These are phyloP conservation scores for Aspergillus ostianus DNA, from an alignment of 495 filamentous ascomycete genomes.

Conservation along the genomic window DNA sequence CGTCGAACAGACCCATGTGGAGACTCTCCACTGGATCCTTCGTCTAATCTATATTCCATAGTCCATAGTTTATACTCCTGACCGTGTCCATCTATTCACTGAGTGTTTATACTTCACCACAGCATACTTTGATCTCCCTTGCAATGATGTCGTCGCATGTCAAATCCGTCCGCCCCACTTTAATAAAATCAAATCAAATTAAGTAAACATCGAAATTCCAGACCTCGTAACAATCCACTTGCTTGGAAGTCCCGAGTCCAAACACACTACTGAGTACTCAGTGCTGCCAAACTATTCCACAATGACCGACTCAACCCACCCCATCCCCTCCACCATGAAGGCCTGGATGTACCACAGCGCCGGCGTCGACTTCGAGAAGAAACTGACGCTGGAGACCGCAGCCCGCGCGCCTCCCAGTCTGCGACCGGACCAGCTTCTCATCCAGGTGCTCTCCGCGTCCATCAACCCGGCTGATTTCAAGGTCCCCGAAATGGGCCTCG, in stretches of 20 bases:
- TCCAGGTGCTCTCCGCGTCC: conserved; percentile 52
- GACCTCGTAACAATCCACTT: too few species aligned
- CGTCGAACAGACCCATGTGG: too few species aligned
- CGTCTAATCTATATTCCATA: too few species aligned
- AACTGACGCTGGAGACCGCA: conserved; percentile 47
- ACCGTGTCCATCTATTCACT: too few species aligned
- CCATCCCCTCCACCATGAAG: conserved; percentile 49
- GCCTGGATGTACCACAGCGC: conserved; percentile 60
- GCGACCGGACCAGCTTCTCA: conserved; percentile 47
- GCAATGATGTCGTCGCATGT: too few species aligned
- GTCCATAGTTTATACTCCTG: too few species aligned
- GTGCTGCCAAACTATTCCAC: neutral
- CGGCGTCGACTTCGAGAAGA: conserved; percentile 53
- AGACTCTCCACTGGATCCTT: too few species aligned
- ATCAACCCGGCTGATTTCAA: conserved; percentile 77
- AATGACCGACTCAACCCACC: conserved; percentile 10
- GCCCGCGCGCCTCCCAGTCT: conserved; percentile 42
- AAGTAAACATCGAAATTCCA: too few species aligned
- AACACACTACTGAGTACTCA: neutral
- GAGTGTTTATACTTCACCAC: too few species aligned
- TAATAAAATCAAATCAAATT: too few species aligned
- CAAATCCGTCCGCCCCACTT: too few species aligned
- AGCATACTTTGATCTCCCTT: too few species aligned
- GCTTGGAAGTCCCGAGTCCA: neutral
- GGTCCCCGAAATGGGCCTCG: conserved; percentile 50